Conservation (phyloP, 2,329 filamentous ascomycete species). For the Phialophora expanda region DNA sequence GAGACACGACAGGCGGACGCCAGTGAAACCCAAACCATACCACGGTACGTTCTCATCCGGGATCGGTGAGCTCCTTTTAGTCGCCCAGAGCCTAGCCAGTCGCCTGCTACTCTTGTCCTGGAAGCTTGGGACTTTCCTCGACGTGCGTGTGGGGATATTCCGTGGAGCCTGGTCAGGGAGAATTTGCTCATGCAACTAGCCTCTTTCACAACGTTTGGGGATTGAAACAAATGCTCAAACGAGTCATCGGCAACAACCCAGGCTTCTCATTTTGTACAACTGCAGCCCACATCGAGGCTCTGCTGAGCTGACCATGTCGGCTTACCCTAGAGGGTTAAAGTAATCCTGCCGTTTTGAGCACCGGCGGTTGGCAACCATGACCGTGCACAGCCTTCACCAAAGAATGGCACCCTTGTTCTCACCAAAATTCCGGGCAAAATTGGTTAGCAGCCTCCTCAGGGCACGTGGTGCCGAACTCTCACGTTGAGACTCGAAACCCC, state of each 20-base stretch:
- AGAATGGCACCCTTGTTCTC: slow-evolving; percentile 17
- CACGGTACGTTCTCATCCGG: not conserved
- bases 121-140: not conserved
- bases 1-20: not conserved
- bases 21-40: not conserved
- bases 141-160: not conserved
- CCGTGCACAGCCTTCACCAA: slow-evolving; percentile 9
- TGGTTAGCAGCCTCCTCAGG: slow-evolving; percentile 3
- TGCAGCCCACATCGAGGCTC: slow-evolving; percentile 9
- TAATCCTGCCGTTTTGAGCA: slow-evolving; percentile 8
- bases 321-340: slow-evolving; percentile 14
- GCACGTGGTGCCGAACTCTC: not conserved
- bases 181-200: not conserved
- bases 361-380: slow-evolving; percentile 4
- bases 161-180: not conserved
- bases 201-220: not conserved
- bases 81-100: not conserved
- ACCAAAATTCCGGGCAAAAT: slow-evolving; percentile 7
- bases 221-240: slow-evolving; percentile 17
- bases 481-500: slow-evolving; percentile 6
- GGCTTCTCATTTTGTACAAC: slow-evolving; percentile 13
- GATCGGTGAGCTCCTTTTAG: not conserved
- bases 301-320: slow-evolving; percentile 4
- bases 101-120: not conserved
- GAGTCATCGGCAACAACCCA: not conserved